Base-by-base conservation (phyloP, 768 basidiomycete species). In the Hericium erinaceus region DNA sequence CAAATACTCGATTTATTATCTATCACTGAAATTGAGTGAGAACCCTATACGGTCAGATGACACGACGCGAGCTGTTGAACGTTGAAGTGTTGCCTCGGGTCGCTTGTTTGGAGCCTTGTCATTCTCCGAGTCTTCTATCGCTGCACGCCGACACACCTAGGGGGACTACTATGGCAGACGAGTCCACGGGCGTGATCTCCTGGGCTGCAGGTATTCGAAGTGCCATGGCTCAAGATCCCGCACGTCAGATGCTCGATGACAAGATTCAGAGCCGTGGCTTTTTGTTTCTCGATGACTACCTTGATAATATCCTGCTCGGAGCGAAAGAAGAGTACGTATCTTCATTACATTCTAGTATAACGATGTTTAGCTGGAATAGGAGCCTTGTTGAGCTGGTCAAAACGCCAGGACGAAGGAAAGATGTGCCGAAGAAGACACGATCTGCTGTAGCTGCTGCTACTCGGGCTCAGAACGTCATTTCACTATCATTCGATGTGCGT, bases 311-410 rank as follows among this genome's bases (percentile, higher is more conserved):
- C 58, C 72, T 88, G 38, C 75, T 78, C 3, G 82, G 85, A 38
- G 77, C 79, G 39, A 82, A 80, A 65, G 77, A 84, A 70, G 87
- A 83, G 89, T 89, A 64, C 51, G 80, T 61, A 50, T 26, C 5
- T 20, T 50, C 20, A 22, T 15, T 60, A 20, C 20, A 58, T 20
- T 33, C 7, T 38, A 18, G 26, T 28, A 10, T 38, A 22, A 26
- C 52, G 15, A 24, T 52, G 15, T 52, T 59, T 20, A 63, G 56
- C 22, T 55, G 18, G 46, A 12, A 13, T 0, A 41, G 15, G 60
- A 91, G 89, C 50, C 78, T 92, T 15, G 83, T 89, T 44, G 88
- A 92, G 55, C 77, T 92, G 16, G 81, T 92, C 2, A 92, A 92
- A 72, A 92, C 91, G 1, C 90, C 90, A 13, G 84, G 87, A 33